A percentile compares a stretch with the other conserved stretches of the same genome.
Conservation (phyloP, 768 basidiomycete species). For the Termitomyces sp. region DNA sequence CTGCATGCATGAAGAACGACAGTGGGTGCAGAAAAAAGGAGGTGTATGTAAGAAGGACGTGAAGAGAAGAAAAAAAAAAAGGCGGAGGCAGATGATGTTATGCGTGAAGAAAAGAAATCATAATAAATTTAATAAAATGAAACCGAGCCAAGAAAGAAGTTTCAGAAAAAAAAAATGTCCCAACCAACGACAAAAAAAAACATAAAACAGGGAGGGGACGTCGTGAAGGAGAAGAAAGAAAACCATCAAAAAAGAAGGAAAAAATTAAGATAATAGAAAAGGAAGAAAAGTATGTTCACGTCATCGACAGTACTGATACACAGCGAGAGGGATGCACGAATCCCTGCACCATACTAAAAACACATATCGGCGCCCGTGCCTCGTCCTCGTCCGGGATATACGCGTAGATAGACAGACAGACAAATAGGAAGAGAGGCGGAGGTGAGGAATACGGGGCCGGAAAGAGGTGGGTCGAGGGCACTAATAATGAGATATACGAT, state of each 20-base stretch:
- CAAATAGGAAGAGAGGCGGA: background rate
- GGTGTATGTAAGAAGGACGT: background rate
- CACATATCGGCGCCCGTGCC: background rate
- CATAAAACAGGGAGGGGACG: background rate
- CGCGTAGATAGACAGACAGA: background rate
- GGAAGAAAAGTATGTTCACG: background rate
- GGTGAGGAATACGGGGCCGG: background rate
- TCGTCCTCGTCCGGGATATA: conserved; percentile 2
- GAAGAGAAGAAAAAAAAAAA: too few relatives aligned
- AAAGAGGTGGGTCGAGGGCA: background rate
- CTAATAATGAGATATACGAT: conserved; percentile 5
- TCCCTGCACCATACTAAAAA: conserved; percentile 4
- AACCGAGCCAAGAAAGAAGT: background rate
- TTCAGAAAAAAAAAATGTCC: background rate
- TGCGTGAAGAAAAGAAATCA: background rate
- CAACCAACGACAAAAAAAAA: background rate
- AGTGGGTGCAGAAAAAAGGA: background rate
- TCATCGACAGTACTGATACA: conserved; percentile 2
- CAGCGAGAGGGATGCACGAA: background rate
- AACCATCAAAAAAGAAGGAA: background rate
- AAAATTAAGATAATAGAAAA: background rate
- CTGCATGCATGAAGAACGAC: background rate
- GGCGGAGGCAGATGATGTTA: background rate
- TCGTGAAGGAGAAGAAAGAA: background rate
- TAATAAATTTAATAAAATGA: background rate